Base-by-base conservation (phyloP, 2,329 filamentous ascomycete species). In the Thelonectria olida region DNA sequence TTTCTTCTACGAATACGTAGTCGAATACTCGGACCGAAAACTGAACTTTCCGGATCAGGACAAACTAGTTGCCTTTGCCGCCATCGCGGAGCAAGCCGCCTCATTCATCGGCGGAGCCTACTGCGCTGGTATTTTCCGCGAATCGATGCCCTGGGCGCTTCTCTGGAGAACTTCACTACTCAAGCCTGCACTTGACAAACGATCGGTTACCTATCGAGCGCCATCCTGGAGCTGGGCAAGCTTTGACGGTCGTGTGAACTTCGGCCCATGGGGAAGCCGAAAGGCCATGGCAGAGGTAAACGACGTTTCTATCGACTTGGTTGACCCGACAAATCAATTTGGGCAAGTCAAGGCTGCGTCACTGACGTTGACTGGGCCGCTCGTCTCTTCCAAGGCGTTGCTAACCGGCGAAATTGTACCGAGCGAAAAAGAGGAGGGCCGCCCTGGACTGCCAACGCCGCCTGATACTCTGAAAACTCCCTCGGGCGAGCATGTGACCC, bases 161-260 rank as follows among this genome's bases (percentile, higher is more conserved):
- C 22, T 58, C 5, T 58, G 55, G 39, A 47, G 5, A 9, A 4
- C 3, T 5, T 3, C 4, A 31, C 2, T 22, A 4, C 13, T 2
- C 5, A 8, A 5, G n/a, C n/a, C 22, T 5, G 13, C 12, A 45
- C n/a, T n/a, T n/a, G n/a, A 5, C 19, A 23, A 6, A 17, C 12
- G 28, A 15, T n/a, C 49, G 2, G 22, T 5, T 9, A 41, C n/a
- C 1, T 58, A 52, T 27, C 48, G 55, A 15, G 55, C 55, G 12
- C 55, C 55, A 9, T 53, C 55, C 7, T 58, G 55, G 55, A 58
- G 55, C 25, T 58, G 55, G 55, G 55, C 55, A 19, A 58, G 55
- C 19, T 10, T 48, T 17, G 39, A 58, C n/a, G 15, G 3, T 15
- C 25, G 49, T 15, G 17, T 39, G 15, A 7, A 28, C 5, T n/a